phyloP scores from a whole-genome alignment of 352 stramenopile genomes.

The Phytophthora tubulina region DNA sequence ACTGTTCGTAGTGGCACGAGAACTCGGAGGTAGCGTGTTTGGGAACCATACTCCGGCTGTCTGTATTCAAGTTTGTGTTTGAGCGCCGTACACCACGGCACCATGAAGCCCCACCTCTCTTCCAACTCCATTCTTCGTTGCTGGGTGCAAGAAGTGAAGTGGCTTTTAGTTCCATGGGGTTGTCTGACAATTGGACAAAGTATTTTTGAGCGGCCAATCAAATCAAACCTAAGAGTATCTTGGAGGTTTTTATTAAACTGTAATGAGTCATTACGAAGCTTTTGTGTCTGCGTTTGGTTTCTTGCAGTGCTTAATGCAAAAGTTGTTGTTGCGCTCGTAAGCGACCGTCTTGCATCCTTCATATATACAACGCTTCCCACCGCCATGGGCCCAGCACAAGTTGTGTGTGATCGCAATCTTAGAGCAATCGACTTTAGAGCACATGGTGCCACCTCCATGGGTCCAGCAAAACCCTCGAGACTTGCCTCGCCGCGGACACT shows the following conservation, averaged over 20 bases:
- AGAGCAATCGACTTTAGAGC: conserved; percentile 49
- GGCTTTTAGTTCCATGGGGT: no score
- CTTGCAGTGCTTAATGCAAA: conserved; percentile 50
- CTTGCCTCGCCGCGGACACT: conserved; percentile 69
- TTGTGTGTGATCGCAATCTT: conserved; percentile 55
- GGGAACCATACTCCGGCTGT: background rate
- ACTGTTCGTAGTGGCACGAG: background rate
- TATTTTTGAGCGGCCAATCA: no score
- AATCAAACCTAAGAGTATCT: no score
- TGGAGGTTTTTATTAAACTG: no score
- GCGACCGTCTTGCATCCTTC: conserved; percentile 44
- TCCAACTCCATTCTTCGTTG: background rate
- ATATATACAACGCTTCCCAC: conserved; percentile 40
- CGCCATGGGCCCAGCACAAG: conserved; percentile 47
- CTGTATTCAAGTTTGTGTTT: background rate
- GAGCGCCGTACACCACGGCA: background rate
- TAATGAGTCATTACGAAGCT: no score
- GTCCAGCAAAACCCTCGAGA: conserved; percentile 82
- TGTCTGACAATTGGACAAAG: no score
- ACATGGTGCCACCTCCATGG: conserved; percentile 74
- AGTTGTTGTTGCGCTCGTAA: conserved; percentile 59
- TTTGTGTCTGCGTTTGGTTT: no score
- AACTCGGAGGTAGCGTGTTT: background rate
- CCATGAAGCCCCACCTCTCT: background rate
- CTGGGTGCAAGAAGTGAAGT: no score